Evolutionary conservation across 768 basidiomycete species (phyloP).

Genomic region (Hygrocybe coccinea): DNA sequence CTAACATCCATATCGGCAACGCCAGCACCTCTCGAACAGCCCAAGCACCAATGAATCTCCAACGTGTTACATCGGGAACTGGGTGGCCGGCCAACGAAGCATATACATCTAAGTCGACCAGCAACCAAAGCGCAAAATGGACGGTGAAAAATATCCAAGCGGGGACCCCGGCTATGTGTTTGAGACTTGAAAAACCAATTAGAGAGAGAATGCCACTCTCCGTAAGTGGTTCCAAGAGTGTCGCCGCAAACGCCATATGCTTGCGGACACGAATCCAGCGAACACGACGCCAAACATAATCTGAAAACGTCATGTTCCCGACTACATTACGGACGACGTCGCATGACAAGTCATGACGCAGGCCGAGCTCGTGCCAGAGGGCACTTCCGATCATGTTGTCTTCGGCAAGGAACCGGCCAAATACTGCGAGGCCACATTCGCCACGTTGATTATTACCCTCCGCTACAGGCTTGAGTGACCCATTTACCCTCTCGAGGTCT

Average conservation of each 20-base stretch:
- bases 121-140: conserved; percentile 68
- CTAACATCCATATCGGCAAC: conserved; percentile 82
- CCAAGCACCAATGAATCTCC: conserved; percentile 76
- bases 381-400: conserved; percentile 95
- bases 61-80: conserved; percentile 43
- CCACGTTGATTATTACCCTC: conserved; percentile 17
- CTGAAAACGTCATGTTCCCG: conserved; percentile 78
- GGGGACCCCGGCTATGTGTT: conserved; percentile 47
- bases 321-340: conserved; percentile 88
- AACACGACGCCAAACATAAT: conserved; percentile 84
- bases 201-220: conserved; percentile 72
- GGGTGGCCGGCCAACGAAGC: conserved; percentile 67
- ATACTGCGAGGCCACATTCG: conserved; percentile 64
- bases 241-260: conserved; percentile 85
- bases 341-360: conserved; percentile 84
- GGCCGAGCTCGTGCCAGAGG: conserved; percentile 88
- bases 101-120: conserved; percentile 79
- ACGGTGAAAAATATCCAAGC: conserved; percentile 49
- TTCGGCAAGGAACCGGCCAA: conserved; percentile 88
- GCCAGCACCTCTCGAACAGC: conserved; percentile 72
- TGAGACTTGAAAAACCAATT: conserved; percentile 55
- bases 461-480: conserved; percentile 48
- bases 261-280: conserved; percentile 98
- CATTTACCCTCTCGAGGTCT: conserved; percentile 74
- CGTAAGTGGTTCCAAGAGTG: conserved; percentile 87